Evolutionary conservation across 2,329 filamentous ascomycete genomes (phyloP).

Genomic region (Penicillium sp.): DNA sequence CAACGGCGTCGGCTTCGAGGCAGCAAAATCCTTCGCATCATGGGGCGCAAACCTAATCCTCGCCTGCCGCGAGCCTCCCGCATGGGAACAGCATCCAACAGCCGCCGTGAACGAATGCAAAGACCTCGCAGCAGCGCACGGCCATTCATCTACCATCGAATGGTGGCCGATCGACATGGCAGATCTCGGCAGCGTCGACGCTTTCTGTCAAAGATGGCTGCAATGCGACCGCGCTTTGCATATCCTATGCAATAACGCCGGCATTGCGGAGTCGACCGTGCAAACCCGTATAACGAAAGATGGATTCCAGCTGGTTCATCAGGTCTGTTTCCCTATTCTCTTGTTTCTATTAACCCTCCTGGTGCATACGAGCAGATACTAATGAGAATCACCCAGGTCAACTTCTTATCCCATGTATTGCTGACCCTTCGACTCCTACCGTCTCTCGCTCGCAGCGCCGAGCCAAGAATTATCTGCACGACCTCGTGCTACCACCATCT

Average conservation of each 20-base stretch:
- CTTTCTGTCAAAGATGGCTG: conserved; percentile 11
- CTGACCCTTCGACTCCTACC: conserved; percentile 15
- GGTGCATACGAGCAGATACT: neutral
- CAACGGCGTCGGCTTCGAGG: conserved; percentile 14
- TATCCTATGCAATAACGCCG: conserved; percentile 16
- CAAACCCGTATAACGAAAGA: conserved; percentile 8
- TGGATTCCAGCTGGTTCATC: conserved; percentile 13
- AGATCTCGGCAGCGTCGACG: conserved; percentile 11
- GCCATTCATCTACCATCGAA: conserved; percentile 9
- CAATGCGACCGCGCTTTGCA: conserved; percentile 8
- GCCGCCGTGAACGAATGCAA: conserved; percentile 8
- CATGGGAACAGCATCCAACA: conserved; percentile 11
- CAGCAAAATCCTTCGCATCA: conserved; percentile 12
- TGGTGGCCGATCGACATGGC: conserved; percentile 16
- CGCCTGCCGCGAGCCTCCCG: conserved; percentile 14
- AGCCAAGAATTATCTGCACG: conserved; percentile 14
- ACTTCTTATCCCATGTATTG: conserved; percentile 15
- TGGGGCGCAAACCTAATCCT: conserved; percentile 19
- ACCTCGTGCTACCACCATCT: conserved; percentile 15
- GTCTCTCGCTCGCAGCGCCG: conserved; percentile 10
- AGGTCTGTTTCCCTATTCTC: neutral
- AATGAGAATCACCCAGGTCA: conserved; percentile 2
- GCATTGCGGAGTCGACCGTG: neutral
- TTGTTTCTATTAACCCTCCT: neutral
- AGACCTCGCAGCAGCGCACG: conserved; percentile 2